A percentile compares a stretch with the other conserved stretches of the same genome.
phyloP scores from a whole-genome alignment of 2,329 filamentous ascomycete species.

The Scedosporium boydii region DNA sequence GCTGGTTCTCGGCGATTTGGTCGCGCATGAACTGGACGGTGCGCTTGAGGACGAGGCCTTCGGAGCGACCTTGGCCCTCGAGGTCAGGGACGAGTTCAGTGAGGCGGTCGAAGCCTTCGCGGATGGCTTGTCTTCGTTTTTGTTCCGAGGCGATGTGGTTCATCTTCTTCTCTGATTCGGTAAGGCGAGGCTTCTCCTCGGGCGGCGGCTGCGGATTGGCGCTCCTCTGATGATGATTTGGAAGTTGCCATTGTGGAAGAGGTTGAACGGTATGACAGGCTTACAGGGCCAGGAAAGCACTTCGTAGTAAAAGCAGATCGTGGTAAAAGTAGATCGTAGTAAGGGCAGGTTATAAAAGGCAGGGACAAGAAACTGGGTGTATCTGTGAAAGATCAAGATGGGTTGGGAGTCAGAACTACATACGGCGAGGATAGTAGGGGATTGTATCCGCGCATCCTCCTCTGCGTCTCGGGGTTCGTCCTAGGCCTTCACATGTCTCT shows the following conservation, averaged over 20 bases:
- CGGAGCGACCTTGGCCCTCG: slow-evolving; percentile 73
- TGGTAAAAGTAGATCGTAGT: background rate
- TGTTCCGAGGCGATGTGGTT: slow-evolving; percentile 46
- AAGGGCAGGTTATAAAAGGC: too few species aligned
- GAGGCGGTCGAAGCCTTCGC: slow-evolving; percentile 74
- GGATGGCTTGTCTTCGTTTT: slow-evolving; percentile 52
- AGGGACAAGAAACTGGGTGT: too few species aligned
- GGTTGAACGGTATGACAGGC: too few species aligned
- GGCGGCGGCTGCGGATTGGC: slow-evolving; percentile 4
- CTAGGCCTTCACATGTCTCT: too few species aligned
- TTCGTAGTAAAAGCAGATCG: background rate
- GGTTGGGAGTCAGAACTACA: background rate
- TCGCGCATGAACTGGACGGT: slow-evolving; percentile 58
- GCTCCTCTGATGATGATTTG: background rate
- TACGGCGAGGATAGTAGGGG: too few species aligned
- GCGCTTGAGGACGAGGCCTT: slow-evolving; percentile 70
- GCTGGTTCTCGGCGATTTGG: slow-evolving; percentile 48
- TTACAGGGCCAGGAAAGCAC: background rate
- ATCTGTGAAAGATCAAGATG: background rate
- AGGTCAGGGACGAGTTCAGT: slow-evolving; percentile 73
- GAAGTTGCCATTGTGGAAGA: background rate
- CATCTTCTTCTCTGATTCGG: slow-evolving; percentile 45
- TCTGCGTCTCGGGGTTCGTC: too few species aligned
- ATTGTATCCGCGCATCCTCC: too few species aligned
- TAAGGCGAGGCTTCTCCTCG: slow-evolving; percentile 41